These are phyloP conservation scores for Trametes cubensis DNA, from an alignment of 768 basidiomycete species.

Conservation along the genomic window DNA sequence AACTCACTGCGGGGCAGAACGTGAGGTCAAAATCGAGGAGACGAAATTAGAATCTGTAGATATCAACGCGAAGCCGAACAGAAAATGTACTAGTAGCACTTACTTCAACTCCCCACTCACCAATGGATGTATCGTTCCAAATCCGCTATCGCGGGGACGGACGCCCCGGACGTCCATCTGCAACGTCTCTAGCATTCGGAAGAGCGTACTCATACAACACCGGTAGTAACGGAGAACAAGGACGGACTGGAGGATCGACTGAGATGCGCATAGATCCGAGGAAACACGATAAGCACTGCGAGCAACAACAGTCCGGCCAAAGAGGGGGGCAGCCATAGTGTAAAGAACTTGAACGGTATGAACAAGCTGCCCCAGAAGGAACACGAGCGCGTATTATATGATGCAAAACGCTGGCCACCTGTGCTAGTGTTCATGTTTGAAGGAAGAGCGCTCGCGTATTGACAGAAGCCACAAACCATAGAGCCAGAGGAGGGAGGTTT, in stretches of 20 bases:
- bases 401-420: slow-evolving; percentile 12
- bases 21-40: background rate
- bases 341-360: too few species aligned
- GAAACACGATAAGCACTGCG: background rate
- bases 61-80: background rate
- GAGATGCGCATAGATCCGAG: slow-evolving; percentile 1
- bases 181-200: slow-evolving; percentile 11
- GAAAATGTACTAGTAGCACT: background rate
- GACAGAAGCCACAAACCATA: background rate
- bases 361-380: background rate
- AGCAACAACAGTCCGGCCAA: background rate
- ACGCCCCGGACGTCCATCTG: background rate
- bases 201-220: slow-evolving; percentile 23
- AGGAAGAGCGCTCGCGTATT: background rate
- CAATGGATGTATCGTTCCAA: background rate
- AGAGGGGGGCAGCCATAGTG: background rate
- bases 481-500: background rate
- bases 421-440: slow-evolving; percentile 5
- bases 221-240: background rate
- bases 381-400: background rate
- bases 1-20: background rate
- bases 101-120: background rate
- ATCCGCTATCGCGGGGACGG: background rate
- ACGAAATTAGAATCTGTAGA: background rate
- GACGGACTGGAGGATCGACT: background rate